Percentiles rank a stretch among this genome's conserved stretches.
These are phyloP conservation scores for Mortierella polycephala DNA, from an alignment of 371 early-diverging fungal genomes.

Conservation along the genomic window DNA sequence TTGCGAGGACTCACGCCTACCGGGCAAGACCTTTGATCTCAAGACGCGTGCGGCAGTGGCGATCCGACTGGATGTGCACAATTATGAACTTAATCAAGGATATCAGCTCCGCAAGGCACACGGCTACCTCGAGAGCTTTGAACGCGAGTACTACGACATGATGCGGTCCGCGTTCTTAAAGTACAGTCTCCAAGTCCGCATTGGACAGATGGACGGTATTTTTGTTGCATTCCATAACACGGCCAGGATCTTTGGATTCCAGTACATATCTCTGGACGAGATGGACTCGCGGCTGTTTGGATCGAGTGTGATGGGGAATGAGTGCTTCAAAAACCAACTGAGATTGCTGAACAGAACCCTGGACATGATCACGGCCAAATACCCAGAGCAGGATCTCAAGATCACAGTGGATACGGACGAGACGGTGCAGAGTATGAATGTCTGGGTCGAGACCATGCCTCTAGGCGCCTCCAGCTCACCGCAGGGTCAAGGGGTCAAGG, in stretches of 20 bases:
- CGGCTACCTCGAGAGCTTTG: constrained; percentile 85
- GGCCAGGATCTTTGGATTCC: constrained; percentile 91
- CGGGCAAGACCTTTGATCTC: constrained; percentile 88
- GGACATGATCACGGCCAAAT: constrained; percentile 67
- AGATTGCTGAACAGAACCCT: constrained; percentile 73
- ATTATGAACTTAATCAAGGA: constrained; percentile 71
- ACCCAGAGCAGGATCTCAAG: constrained; percentile 64
- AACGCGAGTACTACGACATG: constrained; percentile 96
- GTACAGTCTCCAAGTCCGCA: constrained; percentile 93
- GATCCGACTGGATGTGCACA: constrained; percentile 82
- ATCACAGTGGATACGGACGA: constrained; percentile 54
- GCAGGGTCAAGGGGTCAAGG: constrained; percentile 10
- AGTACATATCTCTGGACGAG: constrained; percentile 88
- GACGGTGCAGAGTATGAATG: constrained; percentile 49
- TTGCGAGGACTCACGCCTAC: constrained; percentile 81
- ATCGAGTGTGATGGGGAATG: constrained; percentile 74
- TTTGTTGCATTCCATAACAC: constrained; percentile 96
- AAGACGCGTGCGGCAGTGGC: constrained; percentile 92
- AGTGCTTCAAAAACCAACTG: constrained; percentile 73
- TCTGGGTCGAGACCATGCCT: constrained; percentile 55
- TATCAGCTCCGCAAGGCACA: constrained; percentile 66
- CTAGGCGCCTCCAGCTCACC: constrained; percentile 29
- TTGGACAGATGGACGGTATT: constrained; percentile 97
- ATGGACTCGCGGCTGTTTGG: constrained; percentile 92
- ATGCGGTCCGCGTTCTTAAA: constrained; percentile 88